Base-by-base conservation (phyloP, 2,329 filamentous ascomycete species). In the Pseudogymnoascus sp. region DNA sequence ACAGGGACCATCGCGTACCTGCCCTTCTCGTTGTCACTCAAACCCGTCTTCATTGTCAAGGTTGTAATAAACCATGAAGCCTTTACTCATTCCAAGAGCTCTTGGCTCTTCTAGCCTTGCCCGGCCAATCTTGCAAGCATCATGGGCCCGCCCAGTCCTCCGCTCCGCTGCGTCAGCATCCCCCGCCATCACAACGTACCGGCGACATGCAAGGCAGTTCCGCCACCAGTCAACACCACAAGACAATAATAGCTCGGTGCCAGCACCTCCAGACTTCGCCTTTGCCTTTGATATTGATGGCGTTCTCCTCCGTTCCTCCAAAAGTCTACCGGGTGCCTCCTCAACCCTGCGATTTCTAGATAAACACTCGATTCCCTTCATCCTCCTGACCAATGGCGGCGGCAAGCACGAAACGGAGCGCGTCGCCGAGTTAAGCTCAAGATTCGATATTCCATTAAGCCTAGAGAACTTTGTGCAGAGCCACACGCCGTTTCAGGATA, bases 371-470 rank as follows among this genome's bases (percentile, higher is more conserved):
- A 91, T 97, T 53, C 92, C 92, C 11, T 97, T 96, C 77, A 93
- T 99, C 70, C 84, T 99, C 35, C 81, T 99, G 66, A 99, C 94
- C 64, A 99, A 99, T 76, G 94, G 94, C 69, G 94, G 94, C 44
- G 94, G 94, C 64, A 91, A 89, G 72, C 84, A 86, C 66, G 93
- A 97, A 76, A 79, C 78, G 2, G 86, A 89, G 64, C 84, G 91
- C 16, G 88, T 91, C 31, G 78, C 78, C 6, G 88, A 92, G 65
- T 80, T 95, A 62, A 86, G 83, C 68, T 74, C 81, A 47, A 85
- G 85, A 68, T 81, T 95, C 5, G 79, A 82, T 25, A 78, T 92
- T 1, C 75, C 80, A 14, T 78, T 94, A 47, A 82, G 86, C 40
- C 82, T 82, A 12, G 83, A 82, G 66, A 87, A 88, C 75, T 91